phyloP scores from a whole-genome alignment of 2,329 filamentous ascomycete genomes.

The Lachnellula suecica region DNA sequence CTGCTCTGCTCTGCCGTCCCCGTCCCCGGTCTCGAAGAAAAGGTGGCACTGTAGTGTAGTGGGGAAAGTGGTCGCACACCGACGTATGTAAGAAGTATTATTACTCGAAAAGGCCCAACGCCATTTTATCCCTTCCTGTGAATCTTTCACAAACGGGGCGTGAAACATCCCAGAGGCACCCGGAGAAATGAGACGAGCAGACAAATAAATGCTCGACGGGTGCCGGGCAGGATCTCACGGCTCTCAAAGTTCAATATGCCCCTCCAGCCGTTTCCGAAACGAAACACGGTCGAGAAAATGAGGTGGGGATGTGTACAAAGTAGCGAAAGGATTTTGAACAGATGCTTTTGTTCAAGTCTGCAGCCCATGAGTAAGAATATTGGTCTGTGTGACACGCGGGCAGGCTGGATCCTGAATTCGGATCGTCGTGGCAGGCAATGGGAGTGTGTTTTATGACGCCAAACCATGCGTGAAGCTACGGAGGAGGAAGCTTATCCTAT shows the following conservation, averaged over 20 bases:
- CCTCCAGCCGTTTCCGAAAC: slow-evolving; percentile 1
- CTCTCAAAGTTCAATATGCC: neutral
- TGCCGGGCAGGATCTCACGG: neutral
- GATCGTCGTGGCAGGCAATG: slow-evolving; percentile 14
- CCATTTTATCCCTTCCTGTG: neutral
- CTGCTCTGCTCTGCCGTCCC: neutral
- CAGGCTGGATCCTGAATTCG: slow-evolving; percentile 11
- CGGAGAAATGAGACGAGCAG: neutral
- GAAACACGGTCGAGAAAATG: neutral
- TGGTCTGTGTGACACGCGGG: slow-evolving; percentile 21
- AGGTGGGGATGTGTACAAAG: slow-evolving; percentile 2
- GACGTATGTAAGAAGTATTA: neutral
- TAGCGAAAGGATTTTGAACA: too few species aligned
- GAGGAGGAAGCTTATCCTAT: slow-evolving; percentile 17
- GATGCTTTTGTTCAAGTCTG: too few species aligned
- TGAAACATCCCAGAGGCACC: neutral
- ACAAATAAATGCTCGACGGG: neutral
- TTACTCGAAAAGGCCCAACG: neutral
- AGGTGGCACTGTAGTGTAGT: neutral
- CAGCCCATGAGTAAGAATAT: neutral
- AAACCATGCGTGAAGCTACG: slow-evolving; percentile 16
- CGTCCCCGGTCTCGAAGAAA: neutral
- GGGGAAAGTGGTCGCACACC: neutral
- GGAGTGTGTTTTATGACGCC: slow-evolving; percentile 24
- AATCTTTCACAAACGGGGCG: neutral